These are phyloP conservation scores for Pleurotus cornucopiae DNA, from an alignment of 768 basidiomycete genomes.

Conservation along the genomic window DNA sequence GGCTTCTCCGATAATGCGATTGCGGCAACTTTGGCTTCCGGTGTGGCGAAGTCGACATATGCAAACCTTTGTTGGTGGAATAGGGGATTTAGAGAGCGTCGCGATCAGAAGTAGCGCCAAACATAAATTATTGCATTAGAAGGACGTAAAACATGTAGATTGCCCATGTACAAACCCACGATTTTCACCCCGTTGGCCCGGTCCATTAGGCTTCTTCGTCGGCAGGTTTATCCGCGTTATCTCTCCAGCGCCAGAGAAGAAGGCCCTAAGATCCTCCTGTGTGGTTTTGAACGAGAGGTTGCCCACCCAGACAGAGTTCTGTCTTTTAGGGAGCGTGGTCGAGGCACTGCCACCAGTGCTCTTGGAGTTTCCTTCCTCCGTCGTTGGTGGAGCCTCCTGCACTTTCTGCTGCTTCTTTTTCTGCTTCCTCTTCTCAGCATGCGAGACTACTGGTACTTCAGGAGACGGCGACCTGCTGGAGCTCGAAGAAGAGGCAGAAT, in stretches of 20 bases:
- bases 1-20: slow-evolving; percentile 79
- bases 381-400: slow-evolving; percentile 22
- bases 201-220: slow-evolving; percentile 50
- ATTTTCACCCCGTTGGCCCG: slow-evolving; percentile 60
- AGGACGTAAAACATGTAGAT: slow-evolving; percentile 11
- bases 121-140: background rate
- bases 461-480: slow-evolving; percentile 9
- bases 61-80: slow-evolving; percentile 63
- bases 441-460: slow-evolving; percentile 60
- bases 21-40: slow-evolving; percentile 70
- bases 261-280: slow-evolving; percentile 58
- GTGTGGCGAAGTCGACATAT: slow-evolving; percentile 88
- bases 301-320: slow-evolving; percentile 94
- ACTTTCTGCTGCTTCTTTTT: slow-evolving; percentile 40
- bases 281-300: slow-evolving; percentile 92
- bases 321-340: slow-evolving; percentile 44
- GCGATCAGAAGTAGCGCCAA: no score
- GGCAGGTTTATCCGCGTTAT: slow-evolving; percentile 87
- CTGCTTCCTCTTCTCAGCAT: slow-evolving; percentile 66
- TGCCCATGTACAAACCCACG: slow-evolving; percentile 56
- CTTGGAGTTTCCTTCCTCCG: slow-evolving; percentile 46
- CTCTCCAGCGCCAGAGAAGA: slow-evolving; percentile 60
- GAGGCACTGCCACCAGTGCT: slow-evolving; percentile 25
- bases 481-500: slow-evolving; percentile 13
- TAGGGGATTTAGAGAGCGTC: background rate